phyloP scores from a whole-genome alignment of 441 rosid species.

The Populus hybrid region DNA sequence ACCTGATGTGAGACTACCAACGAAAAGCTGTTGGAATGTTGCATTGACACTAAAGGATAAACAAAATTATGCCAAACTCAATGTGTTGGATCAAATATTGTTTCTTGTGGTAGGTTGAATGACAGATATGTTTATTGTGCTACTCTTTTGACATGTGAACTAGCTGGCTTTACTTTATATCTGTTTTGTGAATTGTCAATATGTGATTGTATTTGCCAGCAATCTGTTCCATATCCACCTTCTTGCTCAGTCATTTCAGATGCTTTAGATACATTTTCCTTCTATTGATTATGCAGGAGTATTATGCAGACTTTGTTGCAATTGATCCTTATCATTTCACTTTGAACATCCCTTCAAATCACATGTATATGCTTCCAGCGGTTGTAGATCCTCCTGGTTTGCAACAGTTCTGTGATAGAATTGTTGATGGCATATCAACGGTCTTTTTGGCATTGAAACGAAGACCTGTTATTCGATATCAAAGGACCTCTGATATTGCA shows the following conservation, averaged over 20 bases:
- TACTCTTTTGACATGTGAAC: background rate
- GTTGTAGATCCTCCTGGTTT: slow-evolving; percentile 85
- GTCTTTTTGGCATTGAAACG: slow-evolving; percentile 83
- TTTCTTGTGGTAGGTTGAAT: background rate
- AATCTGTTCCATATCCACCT: background rate
- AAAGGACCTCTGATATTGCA: slow-evolving; percentile 89
- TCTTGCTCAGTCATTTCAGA: background rate
- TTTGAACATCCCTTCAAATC: slow-evolving; percentile 71
- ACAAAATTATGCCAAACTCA: background rate
- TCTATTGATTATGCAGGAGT: slow-evolving; percentile 65
- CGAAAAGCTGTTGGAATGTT: background rate
- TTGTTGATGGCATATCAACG: slow-evolving; percentile 85
- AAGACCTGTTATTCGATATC: slow-evolving; percentile 89
- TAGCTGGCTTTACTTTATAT: background rate
- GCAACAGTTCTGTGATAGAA: slow-evolving; percentile 80
- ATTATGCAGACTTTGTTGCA: slow-evolving; percentile 90
- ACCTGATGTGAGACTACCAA: background rate
- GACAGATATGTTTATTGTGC: background rate
- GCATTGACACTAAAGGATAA: background rate
- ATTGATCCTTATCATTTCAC: slow-evolving; percentile 85
- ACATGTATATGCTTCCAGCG: slow-evolving; percentile 89
- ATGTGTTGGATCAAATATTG: background rate
- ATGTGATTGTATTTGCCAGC: background rate
- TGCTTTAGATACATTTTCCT: slow-evolving; percentile 16
- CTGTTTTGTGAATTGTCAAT: background rate